Evolutionary conservation across 2,329 filamentous ascomycete genomes (phyloP), one percentile per base, ranked within the genome.

Genomic region (Phaeophleospora eucalypticola): DNA sequence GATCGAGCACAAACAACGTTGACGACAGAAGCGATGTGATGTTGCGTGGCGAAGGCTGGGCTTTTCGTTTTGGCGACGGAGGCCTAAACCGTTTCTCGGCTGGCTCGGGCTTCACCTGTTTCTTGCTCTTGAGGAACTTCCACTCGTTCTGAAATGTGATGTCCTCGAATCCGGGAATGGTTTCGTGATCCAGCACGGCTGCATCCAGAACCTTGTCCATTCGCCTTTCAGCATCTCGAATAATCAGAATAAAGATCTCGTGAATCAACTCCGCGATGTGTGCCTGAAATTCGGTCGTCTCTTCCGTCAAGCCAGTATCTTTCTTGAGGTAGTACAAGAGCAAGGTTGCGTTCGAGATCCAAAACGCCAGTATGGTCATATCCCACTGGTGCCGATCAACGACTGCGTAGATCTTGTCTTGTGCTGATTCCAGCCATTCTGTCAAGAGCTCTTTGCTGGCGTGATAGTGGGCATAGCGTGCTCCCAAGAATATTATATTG

Each of bases 341-440:
- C 33, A 98, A 72, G 0, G 93, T 98, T 7, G 89, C 89, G 66
- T 98, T 98, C 1, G 93, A 97, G 62, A 96, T 89, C 93, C 93
- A 98, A 65, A 98, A 98, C 2, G 93, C 93, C 32, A 98, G 75
- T 57, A 98, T 95, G 0, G 93, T 98, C 93, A 98, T 98, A 65
- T 98, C 93, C 93, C 93, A 97, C 65, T 98, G 93, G 63, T 91
- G 84, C 51, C 81, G 81, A 68, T 97, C 93, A n/a, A 98, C 89
- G 21, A 96, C 89, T 49, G 89, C 85, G 64, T 97, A 97, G 60
- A 98, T 97, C 68, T 91, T 93, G 62, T 95, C 89, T 79, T 95
- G 95, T 32, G 93, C 89, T 29, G 86, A 84, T 19, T 87, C 77
- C 14, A 98, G 79, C 19, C 97, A 79, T 36, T 86, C 85, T 15